Percentiles rank a stretch among this genome's conserved stretches.
These are phyloP conservation scores for Quercus mongolica DNA, from an alignment of 306 rosid species.

Conservation along the genomic window DNA sequence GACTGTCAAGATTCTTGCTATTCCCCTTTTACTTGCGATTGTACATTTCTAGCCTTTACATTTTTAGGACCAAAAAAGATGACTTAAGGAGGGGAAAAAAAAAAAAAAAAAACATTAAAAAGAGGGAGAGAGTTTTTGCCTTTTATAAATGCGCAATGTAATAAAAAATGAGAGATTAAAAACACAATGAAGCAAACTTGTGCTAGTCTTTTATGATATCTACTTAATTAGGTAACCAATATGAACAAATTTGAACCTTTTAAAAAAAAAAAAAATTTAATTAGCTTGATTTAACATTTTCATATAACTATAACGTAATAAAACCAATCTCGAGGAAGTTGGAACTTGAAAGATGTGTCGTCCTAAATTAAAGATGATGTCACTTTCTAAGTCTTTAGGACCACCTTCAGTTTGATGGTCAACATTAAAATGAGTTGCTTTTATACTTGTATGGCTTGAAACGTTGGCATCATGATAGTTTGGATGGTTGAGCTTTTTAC, in stretches of 20 bases:
- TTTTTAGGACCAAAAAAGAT: not conserved
- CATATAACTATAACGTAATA: too few relatives aligned
- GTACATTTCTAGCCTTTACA: slow-evolving; percentile 11
- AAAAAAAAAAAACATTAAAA: not conserved
- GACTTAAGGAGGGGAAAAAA: too few relatives aligned
- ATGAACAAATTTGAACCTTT: too few relatives aligned
- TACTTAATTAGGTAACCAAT: too few relatives aligned
- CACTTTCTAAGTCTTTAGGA: not conserved
- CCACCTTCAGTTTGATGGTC: not conserved
- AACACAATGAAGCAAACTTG: not conserved
- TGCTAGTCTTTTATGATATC: too few relatives aligned
- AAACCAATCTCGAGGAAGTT: not conserved
- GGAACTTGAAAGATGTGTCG: not conserved
- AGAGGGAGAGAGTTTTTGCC: too few relatives aligned
- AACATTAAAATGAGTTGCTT: not conserved
- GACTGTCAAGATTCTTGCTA: not conserved
- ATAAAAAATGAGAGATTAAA: not conserved
- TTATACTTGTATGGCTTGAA: not conserved
- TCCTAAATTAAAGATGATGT: too few relatives aligned
- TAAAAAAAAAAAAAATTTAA: too few relatives aligned
- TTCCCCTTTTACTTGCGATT: not conserved
- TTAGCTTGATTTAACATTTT: not conserved
- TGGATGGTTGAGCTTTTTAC: not conserved
- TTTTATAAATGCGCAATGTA: too few relatives aligned
- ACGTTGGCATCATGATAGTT: not conserved